Base-by-base conservation (phyloP, 2,329 filamentous ascomycete species). In the Xylaria sp. region DNA sequence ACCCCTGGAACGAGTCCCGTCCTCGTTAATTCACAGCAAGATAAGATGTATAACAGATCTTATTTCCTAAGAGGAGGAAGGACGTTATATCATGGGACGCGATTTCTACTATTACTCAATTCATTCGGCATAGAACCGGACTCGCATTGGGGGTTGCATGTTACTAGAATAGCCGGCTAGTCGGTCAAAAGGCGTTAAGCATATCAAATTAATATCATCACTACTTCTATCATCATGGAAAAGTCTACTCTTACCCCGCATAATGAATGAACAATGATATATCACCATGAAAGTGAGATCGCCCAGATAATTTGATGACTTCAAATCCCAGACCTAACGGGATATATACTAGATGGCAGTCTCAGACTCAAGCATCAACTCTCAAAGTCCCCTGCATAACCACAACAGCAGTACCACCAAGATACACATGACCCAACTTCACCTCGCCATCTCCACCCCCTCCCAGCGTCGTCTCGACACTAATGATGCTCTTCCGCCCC, bases 401-500 rank as follows among this genome's bases (percentile, higher is more conserved):
- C 48, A 78, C 70, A n/a, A 78, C 76, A 14, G 77, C 77, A 42
- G 74, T 75, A 11, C 76, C 77, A 12, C 75, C 74, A 3, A 78
- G 72, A 72, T 73, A 77, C 6, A 78, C 57, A n/a, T 76, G 69
- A 36, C 62, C 69, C 42, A 78, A 32, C 60, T 67, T 58, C 3
- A 72, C 65, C 9, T 54, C 56, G 1, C 66, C 69, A 14, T 39
- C 42, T 21, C 12, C 70, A 27, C 32, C 36, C n/a, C 51, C 64
- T 39, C 39, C 57, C n/a, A 68, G 3, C 47, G 57, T 74, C 62
- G 85, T 80, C 64, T 85, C 81, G 42, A 88, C 82, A 47, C 77
- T 73, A 56, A 88, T 87, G 57, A 84, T 79, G 73, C 86, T 88
- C 76, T 80, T 80, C 71, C 88, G 79, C 5, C 88, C 89, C 86